phyloP scores from a whole-genome alignment of 2,329 filamentous ascomycete genomes.

The Exophiala sp. region DNA sequence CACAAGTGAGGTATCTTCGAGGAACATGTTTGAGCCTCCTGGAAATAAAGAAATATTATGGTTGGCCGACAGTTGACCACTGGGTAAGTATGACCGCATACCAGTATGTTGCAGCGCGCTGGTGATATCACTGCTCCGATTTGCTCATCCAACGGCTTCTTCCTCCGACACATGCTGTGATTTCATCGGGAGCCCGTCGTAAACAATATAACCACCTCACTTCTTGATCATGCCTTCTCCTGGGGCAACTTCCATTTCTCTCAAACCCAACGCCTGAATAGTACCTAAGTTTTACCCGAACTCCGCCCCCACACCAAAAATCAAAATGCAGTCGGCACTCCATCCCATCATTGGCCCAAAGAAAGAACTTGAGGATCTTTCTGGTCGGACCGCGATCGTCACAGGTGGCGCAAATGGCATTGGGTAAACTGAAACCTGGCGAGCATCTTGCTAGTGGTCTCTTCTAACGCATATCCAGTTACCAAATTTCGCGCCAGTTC shows the following conservation, averaged over 20 bases:
- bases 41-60: not conserved
- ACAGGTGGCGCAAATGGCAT: conserved; percentile 40
- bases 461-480: conserved; percentile 15
- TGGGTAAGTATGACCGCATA: not conserved
- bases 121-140: not conserved
- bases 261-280: too few species aligned
- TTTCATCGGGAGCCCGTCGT: too few species aligned
- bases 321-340: conserved; percentile 38
- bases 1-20: too few species aligned
- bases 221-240: too few species aligned
- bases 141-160: not conserved
- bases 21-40: too few species aligned
- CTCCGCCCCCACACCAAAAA: not conserved
- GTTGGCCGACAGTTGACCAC: not conserved
- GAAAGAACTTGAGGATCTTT: conserved; percentile 34
- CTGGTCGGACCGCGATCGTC: conserved; percentile 37
- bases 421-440: not conserved
- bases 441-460: not conserved
- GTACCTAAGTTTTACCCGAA: too few species aligned
- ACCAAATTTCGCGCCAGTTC: conserved; percentile 35
- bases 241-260: too few species aligned
- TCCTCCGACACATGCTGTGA: not conserved
- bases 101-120: not conserved
- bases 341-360: conserved; percentile 37
- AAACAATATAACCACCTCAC: too few species aligned